phyloP scores from a whole-genome alignment of 495 filamentous ascomycete species.

The Tetracladium setigerum region DNA sequence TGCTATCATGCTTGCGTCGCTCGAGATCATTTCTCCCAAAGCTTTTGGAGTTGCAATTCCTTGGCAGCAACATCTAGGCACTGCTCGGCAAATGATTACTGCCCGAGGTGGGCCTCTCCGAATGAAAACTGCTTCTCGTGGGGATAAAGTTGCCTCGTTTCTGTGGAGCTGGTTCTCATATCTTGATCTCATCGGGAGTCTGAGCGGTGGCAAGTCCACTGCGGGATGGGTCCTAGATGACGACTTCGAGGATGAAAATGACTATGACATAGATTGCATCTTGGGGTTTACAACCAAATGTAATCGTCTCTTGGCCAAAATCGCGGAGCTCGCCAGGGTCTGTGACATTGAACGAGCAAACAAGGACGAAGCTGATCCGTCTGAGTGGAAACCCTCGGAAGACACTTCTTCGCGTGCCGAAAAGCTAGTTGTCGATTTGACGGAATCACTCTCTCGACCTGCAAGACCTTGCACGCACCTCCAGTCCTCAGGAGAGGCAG shows the following conservation, averaged over 20 bases:
- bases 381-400: constrained; percentile 51
- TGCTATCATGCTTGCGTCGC: constrained; percentile 77
- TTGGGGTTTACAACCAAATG: constrained; percentile 68
- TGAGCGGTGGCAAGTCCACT: constrained; percentile 57
- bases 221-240: constrained; percentile 31
- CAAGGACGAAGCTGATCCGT: constrained; percentile 38
- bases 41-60: constrained; percentile 62
- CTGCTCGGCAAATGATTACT: constrained; percentile 69
- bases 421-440: constrained; percentile 45
- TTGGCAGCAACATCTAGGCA: constrained; percentile 73
- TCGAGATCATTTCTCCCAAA: constrained; percentile 80
- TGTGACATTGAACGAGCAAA: constrained; percentile 66
- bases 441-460: constrained; percentile 30
- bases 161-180: constrained; percentile 84
- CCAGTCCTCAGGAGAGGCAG: constrained; percentile 34
- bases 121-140: constrained; percentile 30
- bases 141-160: constrained; percentile 66
- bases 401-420: constrained; percentile 47
- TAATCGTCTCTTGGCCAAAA: constrained; percentile 61
- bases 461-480: constrained; percentile 37
- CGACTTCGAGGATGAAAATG: constrained; percentile 39
- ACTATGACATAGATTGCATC: constrained; percentile 70
- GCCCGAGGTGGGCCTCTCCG: constrained; percentile 53
- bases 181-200: constrained; percentile 69
- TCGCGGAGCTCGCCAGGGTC: constrained; percentile 63